Conservation (phyloP, 148 eudicot species). For the Fagopyrum esculentum region DNA sequence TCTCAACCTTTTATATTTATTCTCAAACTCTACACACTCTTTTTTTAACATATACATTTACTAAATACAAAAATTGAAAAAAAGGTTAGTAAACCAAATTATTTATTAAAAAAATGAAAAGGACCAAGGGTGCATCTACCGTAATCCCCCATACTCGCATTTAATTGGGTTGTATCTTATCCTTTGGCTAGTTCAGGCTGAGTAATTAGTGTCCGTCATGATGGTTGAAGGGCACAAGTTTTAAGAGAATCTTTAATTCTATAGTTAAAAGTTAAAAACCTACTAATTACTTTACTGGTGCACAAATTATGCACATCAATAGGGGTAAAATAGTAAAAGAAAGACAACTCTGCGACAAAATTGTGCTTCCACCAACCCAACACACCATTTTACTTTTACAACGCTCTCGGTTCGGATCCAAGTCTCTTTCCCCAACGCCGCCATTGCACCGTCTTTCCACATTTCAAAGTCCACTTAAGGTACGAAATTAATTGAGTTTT, state of each 20-base stretch:
- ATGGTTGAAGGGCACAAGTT: neutral
- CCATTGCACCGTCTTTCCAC: neutral
- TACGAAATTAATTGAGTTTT: neutral
- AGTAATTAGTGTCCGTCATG: no score
- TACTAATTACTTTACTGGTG: neutral
- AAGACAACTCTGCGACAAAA: slow-evolving; percentile 8
- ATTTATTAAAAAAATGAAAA: no score
- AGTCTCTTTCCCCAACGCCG: slow-evolving; percentile 1
- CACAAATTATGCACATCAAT: no score
- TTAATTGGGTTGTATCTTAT: no score
- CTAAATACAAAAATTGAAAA: no score
- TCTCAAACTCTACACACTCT: no score
- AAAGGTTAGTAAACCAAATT: no score
- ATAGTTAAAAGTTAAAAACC: neutral
- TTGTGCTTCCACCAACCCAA: neutral
- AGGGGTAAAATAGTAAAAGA: slow-evolving; percentile 7
- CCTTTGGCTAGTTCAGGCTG: no score
- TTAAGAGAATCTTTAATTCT: slow-evolving; percentile 8
- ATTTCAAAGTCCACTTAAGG: neutral
- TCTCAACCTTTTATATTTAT: no score
- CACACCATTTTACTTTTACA: neutral
- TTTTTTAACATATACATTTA: no score
- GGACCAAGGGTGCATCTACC: no score
- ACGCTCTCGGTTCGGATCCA: slow-evolving; percentile 1
- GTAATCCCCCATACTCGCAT: no score